phyloP scores from a whole-genome alignment of 2,329 filamentous ascomycete genomes.

The Rhynchosporium secalis region DNA sequence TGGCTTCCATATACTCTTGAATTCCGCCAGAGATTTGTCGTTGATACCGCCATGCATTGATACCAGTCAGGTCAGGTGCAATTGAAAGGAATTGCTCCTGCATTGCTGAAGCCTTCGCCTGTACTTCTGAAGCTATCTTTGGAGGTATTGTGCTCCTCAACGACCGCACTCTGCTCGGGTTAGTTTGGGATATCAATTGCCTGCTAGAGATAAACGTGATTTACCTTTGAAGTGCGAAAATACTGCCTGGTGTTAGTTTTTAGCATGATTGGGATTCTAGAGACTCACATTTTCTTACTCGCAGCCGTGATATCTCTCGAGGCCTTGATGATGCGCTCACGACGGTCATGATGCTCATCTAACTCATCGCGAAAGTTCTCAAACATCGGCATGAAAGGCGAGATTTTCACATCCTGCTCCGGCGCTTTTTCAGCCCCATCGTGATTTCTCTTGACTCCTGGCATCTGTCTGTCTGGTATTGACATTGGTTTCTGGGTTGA shows the following conservation, averaged over 20 bases:
- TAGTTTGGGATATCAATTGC: conserved; percentile 11
- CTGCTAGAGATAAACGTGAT: conserved; percentile 21
- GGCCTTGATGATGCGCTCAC: conserved; percentile 86
- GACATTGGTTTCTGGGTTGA: conserved; percentile 16
- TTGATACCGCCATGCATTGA: conserved; percentile 82
- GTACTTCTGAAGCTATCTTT: conserved; percentile 69
- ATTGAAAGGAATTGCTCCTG: conserved; percentile 66
- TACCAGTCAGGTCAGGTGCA: conserved; percentile 69
- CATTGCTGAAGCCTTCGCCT: conserved; percentile 70
- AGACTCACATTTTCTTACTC: conserved; percentile 92
- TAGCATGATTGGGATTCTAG: neutral
- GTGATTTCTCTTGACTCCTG: conserved; percentile 54
- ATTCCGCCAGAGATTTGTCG: conserved; percentile 75
- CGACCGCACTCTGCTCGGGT: conserved; percentile 57
- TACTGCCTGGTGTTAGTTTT: conserved; percentile 50
- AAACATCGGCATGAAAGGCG: conserved; percentile 72
- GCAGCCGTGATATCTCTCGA: conserved; percentile 89
- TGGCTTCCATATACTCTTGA: conserved; percentile 92
- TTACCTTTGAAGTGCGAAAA: conserved; percentile 82
- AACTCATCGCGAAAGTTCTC: conserved; percentile 82
- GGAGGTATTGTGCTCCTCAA: conserved; percentile 63
- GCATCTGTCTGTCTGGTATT: conserved; percentile 25
- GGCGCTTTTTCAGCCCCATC: conserved; percentile 47
- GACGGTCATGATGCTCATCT: conserved; percentile 90
- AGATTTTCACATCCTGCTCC: conserved; percentile 31